A percentile compares a stretch with the other conserved stretches of the same genome.
Conservation (phyloP, 306 rosid genomes). For the Purshia tridentata region DNA sequence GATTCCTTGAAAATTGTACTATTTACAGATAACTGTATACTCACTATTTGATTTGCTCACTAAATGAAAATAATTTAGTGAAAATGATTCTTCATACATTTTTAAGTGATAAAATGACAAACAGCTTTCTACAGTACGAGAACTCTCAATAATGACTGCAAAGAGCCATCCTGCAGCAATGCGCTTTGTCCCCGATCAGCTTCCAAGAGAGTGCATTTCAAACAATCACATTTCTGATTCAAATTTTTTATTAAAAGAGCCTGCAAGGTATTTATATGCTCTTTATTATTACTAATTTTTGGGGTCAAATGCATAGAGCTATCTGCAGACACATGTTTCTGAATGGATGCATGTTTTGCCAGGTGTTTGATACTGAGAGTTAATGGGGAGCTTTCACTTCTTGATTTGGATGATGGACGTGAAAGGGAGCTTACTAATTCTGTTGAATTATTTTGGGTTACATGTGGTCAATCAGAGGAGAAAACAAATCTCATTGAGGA, state of each 20-base stretch:
- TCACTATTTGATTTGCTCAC: slow-evolving; percentile 8
- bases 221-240: slow-evolving; percentile 54
- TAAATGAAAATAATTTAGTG: slow-evolving; percentile 22
- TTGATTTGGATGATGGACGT: slow-evolving; percentile 94
- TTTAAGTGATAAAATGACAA: slow-evolving; percentile 98
- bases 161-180: slow-evolving; percentile 99
- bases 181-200: slow-evolving; percentile 92
- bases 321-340: slow-evolving; percentile 32
- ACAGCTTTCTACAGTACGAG: slow-evolving; percentile 99
- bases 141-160: slow-evolving; percentile 97
- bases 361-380: slow-evolving; percentile 94
- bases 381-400: slow-evolving; percentile 95
- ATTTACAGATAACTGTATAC: slow-evolving; percentile 13
- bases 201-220: slow-evolving; percentile 58
- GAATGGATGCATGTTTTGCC: slow-evolving; percentile 33
- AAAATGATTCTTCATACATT: slow-evolving; percentile 51
- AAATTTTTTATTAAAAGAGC: slow-evolving; percentile 63
- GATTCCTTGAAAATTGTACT: slow-evolving; percentile 15
- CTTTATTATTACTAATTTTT: too few relatives aligned
- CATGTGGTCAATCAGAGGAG: slow-evolving; percentile 96
- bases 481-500: slow-evolving; percentile 91
- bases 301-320: neutral
- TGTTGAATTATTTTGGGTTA: slow-evolving; percentile 97
- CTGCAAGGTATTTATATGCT: slow-evolving; percentile 61
- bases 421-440: slow-evolving; percentile 94